These are phyloP conservation scores for Anisodus tanguticus DNA, from an alignment of 257 asterid species.

Conservation along the genomic window DNA sequence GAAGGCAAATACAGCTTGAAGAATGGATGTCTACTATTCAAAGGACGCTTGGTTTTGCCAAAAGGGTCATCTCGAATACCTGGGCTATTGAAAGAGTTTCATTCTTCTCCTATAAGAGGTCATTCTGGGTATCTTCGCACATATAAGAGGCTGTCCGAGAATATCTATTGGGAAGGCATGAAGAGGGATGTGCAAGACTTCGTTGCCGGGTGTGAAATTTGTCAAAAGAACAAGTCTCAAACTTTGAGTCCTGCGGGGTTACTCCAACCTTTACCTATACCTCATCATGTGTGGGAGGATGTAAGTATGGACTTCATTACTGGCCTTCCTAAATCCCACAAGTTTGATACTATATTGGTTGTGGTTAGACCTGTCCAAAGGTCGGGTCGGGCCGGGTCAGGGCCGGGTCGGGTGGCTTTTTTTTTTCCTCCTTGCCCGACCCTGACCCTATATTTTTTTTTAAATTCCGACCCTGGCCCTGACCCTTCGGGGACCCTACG, in stretches of 20 bases:
- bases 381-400: too few species aligned
- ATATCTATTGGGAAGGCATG: background rate
- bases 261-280: background rate
- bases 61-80: background rate
- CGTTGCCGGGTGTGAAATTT: background rate
- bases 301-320: background rate
- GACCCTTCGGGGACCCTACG: too few species aligned
- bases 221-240: slow-evolving; percentile 11
- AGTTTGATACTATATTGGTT: background rate
- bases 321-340: background rate
- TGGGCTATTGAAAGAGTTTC: background rate
- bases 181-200: background rate
- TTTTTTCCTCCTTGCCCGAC: too few species aligned
- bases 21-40: background rate
- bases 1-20: background rate
- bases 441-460: too few species aligned
- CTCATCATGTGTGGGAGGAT: background rate
- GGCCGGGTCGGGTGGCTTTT: too few species aligned
- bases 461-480: too few species aligned
- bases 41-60: background rate
- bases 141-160: background rate
- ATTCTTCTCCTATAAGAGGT: background rate
- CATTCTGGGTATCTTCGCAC: background rate
- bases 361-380: too few species aligned
- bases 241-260: background rate